Base-by-base conservation (phyloP, 345 rosid genomes). In the Ailanthus altissimus region DNA sequence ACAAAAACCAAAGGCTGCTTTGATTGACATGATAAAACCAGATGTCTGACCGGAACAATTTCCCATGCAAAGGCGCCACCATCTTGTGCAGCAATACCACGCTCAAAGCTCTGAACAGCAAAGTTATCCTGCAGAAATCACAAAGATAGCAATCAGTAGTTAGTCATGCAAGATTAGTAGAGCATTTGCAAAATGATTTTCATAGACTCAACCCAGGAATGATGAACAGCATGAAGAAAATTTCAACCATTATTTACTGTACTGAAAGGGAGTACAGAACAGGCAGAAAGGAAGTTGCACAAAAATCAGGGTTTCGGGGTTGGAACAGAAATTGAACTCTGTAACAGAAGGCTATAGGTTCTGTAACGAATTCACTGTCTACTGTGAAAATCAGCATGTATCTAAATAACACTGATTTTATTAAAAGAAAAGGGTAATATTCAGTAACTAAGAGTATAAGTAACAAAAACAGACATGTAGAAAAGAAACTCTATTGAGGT, bases 21-120 rank as follows among this genome's bases (percentile, higher is more conserved):
- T n/a, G 54, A 51, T 63, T 8, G 42, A 65, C 71, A 62, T 43
- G 68, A 46, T 50, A 49, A 25, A 66, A 40, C 59, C 46, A 73
- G 57, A 79, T 77, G 73, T 49, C 93, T 80, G 78, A 96, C 99
- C 83, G 94, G 94, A 78, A 81, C 88, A 61, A 96, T 93, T 89
- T 96, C 99, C 98, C 98, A 93, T 46, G 92, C 66, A 84, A 96
- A 96, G 80, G 93, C 95, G 28, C 89, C 94, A 82, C 83, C 79
- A 43, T 89, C 93, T 82, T 92, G 92, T 60, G 99, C 98, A 81
- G 98, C 97, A 81, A 96, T 93, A 75, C 97, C 97, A 78, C 98
- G 95, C 79, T 96, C 98, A 84, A 96, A 96, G 85, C 99, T 96
- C 84, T 89, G 97, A 78, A 93, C 58, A 18, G 99, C 87, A 79